Evolutionary conservation across 164 flowering plant genomes (phyloP), one percentile per base, ranked within the genome.

Genomic region (Brasenia schreberi): DNA sequence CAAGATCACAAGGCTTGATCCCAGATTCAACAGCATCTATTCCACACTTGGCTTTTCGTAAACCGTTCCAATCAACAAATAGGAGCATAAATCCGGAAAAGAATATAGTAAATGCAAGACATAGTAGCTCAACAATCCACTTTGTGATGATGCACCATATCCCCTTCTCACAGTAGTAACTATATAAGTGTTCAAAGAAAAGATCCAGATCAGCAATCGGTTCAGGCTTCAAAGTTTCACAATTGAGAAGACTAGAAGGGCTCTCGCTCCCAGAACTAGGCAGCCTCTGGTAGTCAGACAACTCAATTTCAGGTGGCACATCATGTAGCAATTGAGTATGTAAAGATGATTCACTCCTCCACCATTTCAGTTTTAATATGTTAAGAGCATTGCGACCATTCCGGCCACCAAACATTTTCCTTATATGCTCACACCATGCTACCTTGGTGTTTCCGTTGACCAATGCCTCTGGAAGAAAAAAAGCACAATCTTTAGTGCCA

Each of bases 21-120:
- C 99, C 99, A 60, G 97, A 92, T 71, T 85, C 97, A 72, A 92
- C 94, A 6, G 99, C 99, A 77, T 88, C 93, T 77, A 95, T 89
- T 64, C 99, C 99, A 80, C 99, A 95, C 75, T 92, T 92, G 12
- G 92, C 96, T 77, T 89, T 92, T 62, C 85, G 87, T 23, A 95
- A 90, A 64, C 97, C 97, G 78, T 81, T 76, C 97, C 97, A 95
- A 80, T 95, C 97, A 71, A 92, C 96, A 78, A 66, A 84, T 43
- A 95, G 70, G 61, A 95, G 81, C 72, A 95, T 87, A 78, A 95
- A 92, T 7, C 87, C 97, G 0, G 97, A 95, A 76, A 95, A 92
- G 70, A 87, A 88, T 72, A 95, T 90, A 49, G 83, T 84, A 66
- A 95, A 92, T 43, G 84, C 91, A 33, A 95, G 75, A 73, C 91